Evolutionary conservation across 2,329 filamentous ascomycete species (phyloP).

Genomic region (Cyphellophora attinorum): DNA sequence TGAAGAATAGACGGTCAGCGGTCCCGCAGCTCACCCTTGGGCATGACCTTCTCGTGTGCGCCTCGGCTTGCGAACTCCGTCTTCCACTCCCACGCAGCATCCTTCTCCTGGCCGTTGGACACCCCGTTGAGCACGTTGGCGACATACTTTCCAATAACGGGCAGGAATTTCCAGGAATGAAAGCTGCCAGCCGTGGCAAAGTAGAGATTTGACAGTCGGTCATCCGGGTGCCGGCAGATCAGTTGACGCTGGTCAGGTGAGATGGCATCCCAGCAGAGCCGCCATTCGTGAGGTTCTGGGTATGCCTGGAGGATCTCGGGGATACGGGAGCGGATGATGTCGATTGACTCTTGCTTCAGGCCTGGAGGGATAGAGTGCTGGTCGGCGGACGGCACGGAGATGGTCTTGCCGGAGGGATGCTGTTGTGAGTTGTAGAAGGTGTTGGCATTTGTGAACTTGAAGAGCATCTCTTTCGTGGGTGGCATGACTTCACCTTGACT

Average conservation of each 20-base stretch:
- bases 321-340: conserved; percentile 17
- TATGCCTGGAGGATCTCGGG: conserved; percentile 22
- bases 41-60: conserved; percentile 22
- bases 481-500: conserved; percentile 38
- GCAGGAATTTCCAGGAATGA: conserved; percentile 58
- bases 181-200: conserved; percentile 55
- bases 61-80: conserved; percentile 12
- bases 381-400: conserved; percentile 40
- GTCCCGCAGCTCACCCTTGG: conserved; percentile 17
- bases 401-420: conserved; percentile 40
- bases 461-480: conserved; percentile 37
- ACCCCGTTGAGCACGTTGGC: conserved; percentile 18
- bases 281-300: conserved; percentile 31
- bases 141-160: conserved; percentile 51
- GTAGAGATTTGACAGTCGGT: conserved; percentile 41
- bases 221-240: conserved; percentile 42
- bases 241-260: conserved; percentile 55
- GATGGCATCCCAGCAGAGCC: conserved; percentile 50
- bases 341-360: conserved; percentile 30
- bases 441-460: conserved; percentile 54
- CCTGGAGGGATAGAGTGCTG: conserved; percentile 33
- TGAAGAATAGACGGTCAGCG: too few species aligned
- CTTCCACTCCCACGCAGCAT: conserved; percentile 32
- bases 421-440: conserved; percentile 47
- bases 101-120: conserved; percentile 23